Evolutionary conservation across 768 basidiomycete species (phyloP), one percentile per base, ranked within the genome.

Genomic region (Tulasnella calospora): DNA sequence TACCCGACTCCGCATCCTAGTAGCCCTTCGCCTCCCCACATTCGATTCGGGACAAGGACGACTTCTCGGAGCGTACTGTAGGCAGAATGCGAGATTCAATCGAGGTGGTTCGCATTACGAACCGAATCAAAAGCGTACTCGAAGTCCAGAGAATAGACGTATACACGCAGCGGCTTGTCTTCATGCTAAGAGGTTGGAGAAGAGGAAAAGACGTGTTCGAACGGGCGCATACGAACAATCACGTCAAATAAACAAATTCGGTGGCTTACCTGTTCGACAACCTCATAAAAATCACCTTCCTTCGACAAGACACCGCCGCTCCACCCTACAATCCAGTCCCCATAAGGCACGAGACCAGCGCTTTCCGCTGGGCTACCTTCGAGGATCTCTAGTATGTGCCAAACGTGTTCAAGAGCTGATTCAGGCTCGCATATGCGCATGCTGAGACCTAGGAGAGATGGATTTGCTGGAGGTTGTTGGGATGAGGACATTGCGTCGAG

Each of bases 321-420:
- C 94, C 97, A 99, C 27, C 97, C 97, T 82, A 92, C 86, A 81
- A 91, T 90, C 86, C 89, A 91, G 83, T 91, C 89, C 40, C 89
- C 88, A 86, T 94, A 96, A 0, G 97, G 97, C 27, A 99, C 98
- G 15, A 99, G 89, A 3, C 96, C 97, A 8, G 96, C 95, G 82
- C 92, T 94, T 86, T 99, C 96, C 12, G 97, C 98, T 8, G 98
- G 98, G 80, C 92, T 94, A 30, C 95, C 97, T 84, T 99, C 97
- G 55, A 97, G 86, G 19, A 99, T 95, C 83, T 99, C 98, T 70
- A 99, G 87, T 55, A 99, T 95, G 84, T 99, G 98, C 96, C 98
- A 99, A 7, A 99, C 96, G 80, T 93, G 94, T 82, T 98, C 95
- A 27, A 94, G 86, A 21, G 97, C 93, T 73, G 89, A 87, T 81